These are phyloP conservation scores for Tylopilus subfusipes DNA, from an alignment of 768 basidiomycete genomes.

Conservation along the genomic window DNA sequence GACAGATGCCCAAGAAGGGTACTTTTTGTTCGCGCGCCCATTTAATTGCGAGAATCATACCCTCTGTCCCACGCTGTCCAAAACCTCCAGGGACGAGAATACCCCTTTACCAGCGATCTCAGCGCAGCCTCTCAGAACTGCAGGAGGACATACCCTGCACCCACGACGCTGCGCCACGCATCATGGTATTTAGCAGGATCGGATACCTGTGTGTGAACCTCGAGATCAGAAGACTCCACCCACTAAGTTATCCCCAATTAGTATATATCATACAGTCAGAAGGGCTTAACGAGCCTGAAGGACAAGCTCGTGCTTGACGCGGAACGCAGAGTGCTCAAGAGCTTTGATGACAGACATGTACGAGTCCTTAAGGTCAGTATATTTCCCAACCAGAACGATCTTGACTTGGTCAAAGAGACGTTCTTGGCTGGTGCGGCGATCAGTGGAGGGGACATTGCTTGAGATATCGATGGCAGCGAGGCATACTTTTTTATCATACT, in stretches of 20 bases:
- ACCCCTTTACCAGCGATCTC: slow-evolving; percentile 50
- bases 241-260: slow-evolving; percentile 49
- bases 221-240: slow-evolving; percentile 94
- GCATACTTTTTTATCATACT: slow-evolving; percentile 76
- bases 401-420: slow-evolving; percentile 84
- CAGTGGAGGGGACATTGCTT: neutral
- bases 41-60: slow-evolving; percentile 97
- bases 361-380: slow-evolving; percentile 94
- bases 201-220: slow-evolving; percentile 72
- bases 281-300: slow-evolving; percentile 58
- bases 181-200: slow-evolving; percentile 91
- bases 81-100: slow-evolving; percentile 98
- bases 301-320: slow-evolving; percentile 78
- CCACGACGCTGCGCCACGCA: slow-evolving; percentile 90
- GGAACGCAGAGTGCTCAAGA: slow-evolving; percentile 94
- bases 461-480: neutral
- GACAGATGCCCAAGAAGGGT: slow-evolving; percentile 94
- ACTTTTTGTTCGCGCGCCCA: slow-evolving; percentile 94
- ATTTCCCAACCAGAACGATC: slow-evolving; percentile 94
- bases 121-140: slow-evolving; percentile 4
- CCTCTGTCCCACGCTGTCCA: slow-evolving; percentile 88
- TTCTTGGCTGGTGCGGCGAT: slow-evolving; percentile 65
- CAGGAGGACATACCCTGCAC: slow-evolving; percentile 62
- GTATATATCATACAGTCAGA: neutral
- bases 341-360: slow-evolving; percentile 99